A percentile compares a stretch with the other conserved stretches of the same genome.
These are phyloP conservation scores for Mycena crocata DNA, from an alignment of 768 basidiomycete species.

Conservation along the genomic window DNA sequence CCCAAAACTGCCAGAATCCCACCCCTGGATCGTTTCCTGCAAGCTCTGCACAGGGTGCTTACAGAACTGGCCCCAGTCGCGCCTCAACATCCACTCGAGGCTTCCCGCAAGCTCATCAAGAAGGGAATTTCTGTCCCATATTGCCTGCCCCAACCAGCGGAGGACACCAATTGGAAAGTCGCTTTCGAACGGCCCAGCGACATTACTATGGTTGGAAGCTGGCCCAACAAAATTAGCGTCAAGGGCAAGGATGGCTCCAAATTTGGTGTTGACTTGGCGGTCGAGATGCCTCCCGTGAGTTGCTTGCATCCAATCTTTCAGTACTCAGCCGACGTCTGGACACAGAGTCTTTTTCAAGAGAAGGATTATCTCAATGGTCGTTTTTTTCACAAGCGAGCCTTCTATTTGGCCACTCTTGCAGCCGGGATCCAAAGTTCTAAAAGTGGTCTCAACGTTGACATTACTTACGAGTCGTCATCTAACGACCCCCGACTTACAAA, in stretches of 20 bases:
- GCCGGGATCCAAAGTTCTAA: constrained; percentile 62
- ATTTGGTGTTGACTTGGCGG: constrained; percentile 82
- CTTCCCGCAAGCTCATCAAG: constrained; percentile 64
- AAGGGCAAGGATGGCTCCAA: constrained; percentile 73
- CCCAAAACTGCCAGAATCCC: constrained; percentile 69
- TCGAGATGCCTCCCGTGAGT: constrained; percentile 89
- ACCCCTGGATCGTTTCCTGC: constrained; percentile 76
- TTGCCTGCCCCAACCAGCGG: constrained; percentile 73
- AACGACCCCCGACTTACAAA: constrained; percentile 75
- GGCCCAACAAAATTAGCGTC: constrained; percentile 82
- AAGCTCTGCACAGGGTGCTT: constrained; percentile 74
- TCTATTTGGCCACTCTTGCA: constrained; percentile 87
- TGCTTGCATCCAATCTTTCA: not conserved
- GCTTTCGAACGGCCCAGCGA: constrained; percentile 83
- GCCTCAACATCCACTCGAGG: constrained; percentile 75
- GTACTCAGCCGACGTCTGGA: constrained; percentile 27
- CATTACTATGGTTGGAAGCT: constrained; percentile 85
- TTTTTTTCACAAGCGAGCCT: constrained; percentile 92
- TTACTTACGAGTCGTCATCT: constrained; percentile 66
- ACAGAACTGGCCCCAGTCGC: constrained; percentile 65
- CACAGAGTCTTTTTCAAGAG: constrained; percentile 87
- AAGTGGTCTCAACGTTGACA: constrained; percentile 64
- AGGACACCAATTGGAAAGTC: constrained; percentile 91
- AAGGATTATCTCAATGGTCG: constrained; percentile 93
- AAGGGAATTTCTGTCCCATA: constrained; percentile 75